phyloP scores from a whole-genome alignment of 805 yeast genomes.

The Kodamaea jinghongensis region DNA sequence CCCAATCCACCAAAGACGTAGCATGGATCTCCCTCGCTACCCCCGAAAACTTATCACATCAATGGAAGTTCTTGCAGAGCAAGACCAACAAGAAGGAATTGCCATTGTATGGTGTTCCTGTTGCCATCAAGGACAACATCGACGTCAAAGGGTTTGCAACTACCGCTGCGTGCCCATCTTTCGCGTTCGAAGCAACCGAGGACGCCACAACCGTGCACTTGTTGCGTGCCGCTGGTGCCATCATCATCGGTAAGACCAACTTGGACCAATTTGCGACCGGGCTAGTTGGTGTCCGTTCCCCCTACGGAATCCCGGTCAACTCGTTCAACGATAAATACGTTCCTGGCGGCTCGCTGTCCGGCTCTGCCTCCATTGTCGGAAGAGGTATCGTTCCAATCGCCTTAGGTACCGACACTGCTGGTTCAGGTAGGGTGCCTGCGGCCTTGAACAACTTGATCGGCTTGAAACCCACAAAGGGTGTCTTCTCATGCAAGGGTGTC shows the following conservation, averaged over 20 bases:
- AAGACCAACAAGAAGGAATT: constrained; percentile 50
- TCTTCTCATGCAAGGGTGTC: constrained; percentile 84
- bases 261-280: constrained; percentile 98
- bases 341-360: constrained; percentile 94
- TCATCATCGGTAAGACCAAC: constrained; percentile 90
- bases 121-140: constrained; percentile 92
- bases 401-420: constrained; percentile 96
- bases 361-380: constrained; percentile 90
- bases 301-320: constrained; percentile 86
- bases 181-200: constrained; percentile 58
- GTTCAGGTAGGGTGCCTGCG: constrained; percentile 97
- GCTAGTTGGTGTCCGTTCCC: constrained; percentile 90
- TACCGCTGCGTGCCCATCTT: constrained; percentile 95
- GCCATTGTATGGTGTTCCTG: constrained; percentile 90
- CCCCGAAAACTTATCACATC: constrained; percentile 60
- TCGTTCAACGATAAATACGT: constrained; percentile 77
- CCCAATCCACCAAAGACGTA: constrained; percentile 58
- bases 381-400: constrained; percentile 87
- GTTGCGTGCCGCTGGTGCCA: constrained; percentile 88
- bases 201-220: constrained; percentile 76
- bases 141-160: constrained; percentile 81
- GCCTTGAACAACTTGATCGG: constrained; percentile 90
- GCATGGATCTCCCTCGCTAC: constrained; percentile 89
- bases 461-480: constrained; percentile 88
- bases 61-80: constrained; percentile 74